phyloP scores from a whole-genome alignment of 306 rosid genomes.

The Vachellia pachyceras region DNA sequence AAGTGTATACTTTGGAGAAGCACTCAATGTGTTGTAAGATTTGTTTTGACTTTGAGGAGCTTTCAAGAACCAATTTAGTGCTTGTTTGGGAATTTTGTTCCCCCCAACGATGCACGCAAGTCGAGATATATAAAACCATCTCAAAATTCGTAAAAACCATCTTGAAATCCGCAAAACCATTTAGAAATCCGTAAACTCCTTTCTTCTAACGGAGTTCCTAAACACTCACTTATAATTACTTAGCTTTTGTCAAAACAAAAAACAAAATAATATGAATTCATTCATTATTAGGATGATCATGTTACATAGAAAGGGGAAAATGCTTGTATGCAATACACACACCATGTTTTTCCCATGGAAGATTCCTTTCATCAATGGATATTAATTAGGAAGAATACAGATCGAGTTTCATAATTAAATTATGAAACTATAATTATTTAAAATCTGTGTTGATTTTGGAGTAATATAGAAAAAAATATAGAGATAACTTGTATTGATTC shows the following conservation, averaged over 20 bases:
- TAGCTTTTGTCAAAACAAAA: not conserved
- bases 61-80: not conserved
- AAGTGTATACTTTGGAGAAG: not conserved
- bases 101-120: too few species aligned
- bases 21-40: not conserved
- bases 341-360: not conserved
- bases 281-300: not conserved
- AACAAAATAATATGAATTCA: not conserved
- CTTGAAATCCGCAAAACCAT: too few species aligned
- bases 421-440: not conserved
- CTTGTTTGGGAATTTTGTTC: too few species aligned
- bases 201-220: too few species aligned
- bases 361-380: not conserved
- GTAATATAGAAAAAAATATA: not conserved
- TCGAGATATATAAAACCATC: too few species aligned
- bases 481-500: not conserved
- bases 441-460: not conserved
- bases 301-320: not conserved
- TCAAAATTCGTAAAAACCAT: too few species aligned
- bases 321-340: not conserved
- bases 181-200: too few species aligned
- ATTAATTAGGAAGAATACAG: not conserved
- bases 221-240: too few species aligned
- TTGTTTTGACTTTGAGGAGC: not conserved
- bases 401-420: not conserved